Evolutionary conservation across 352 stramenopile genomes (phyloP), one percentile per base, ranked within the genome.

Genomic region (Pythium angustatum): DNA sequence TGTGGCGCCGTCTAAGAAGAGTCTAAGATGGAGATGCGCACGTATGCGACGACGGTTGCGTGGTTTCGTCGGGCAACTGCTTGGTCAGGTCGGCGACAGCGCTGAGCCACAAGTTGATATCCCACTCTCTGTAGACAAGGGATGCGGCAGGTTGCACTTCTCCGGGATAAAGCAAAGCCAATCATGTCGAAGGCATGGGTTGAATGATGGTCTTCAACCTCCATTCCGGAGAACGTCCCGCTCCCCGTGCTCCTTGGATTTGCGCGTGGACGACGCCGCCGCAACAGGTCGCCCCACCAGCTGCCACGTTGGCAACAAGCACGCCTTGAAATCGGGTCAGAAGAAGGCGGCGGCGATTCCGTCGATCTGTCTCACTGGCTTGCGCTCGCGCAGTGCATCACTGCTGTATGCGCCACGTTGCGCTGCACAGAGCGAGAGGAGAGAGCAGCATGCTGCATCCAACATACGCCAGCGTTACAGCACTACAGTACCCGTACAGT

Each of bases 71-170:
- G 27, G 49, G 50, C 59, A 66, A 66, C 50, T 66, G 59, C 50
- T 68, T 69, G 30, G 59, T 71, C 45, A 60, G 56, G 27, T 53
- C 44, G 59, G 41, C 49, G 51, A 53, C 50, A 30, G 44, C 33
- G 50, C 43, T 65, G 50, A 67, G 59, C 62, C 57, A 70, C 48
- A 66, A 74, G 71, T 70, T 62, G 55, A 70, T 38, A 66, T 70
- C 55, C 63, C 63, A 70, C 63, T 59, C 55, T 62, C 55, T 64
- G 55, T 56, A 62, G 43, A 56, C 51, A 63, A 67, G 28, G 51
- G 60, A 67, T 67, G 58, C 38, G 48, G 34, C 58, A 36, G 14
- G 28, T 53, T 62, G 48, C 19, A 57, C 53, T 63, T 64, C 43
- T 26, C 30, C 19, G 45, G 33, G 62, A 53, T 52, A 64, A 21